phyloP scores from a whole-genome alignment of 75 land plant genomes.

The Picea glauca region DNA sequence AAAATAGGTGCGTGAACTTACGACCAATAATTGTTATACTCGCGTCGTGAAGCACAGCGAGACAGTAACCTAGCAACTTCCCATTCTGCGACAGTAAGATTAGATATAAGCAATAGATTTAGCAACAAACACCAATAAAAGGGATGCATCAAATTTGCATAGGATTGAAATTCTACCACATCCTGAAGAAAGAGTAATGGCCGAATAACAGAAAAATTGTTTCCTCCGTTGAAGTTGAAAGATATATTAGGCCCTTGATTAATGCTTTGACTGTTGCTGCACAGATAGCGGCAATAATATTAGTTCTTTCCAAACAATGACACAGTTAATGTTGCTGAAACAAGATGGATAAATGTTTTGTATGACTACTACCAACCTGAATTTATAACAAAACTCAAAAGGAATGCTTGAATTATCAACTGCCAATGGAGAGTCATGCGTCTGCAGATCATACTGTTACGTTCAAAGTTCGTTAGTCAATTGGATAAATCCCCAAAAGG shows the following conservation, averaged over 20 bases:
- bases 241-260: slow-evolving; percentile 29
- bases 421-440: slow-evolving; percentile 12
- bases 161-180: slow-evolving; percentile 21
- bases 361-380: slow-evolving; percentile 33
- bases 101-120: neutral
- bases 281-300: slow-evolving; percentile 1
- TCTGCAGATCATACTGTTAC: slow-evolving; percentile 45
- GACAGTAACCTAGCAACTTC: neutral
- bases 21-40: slow-evolving; percentile 11
- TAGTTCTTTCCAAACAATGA: slow-evolving; percentile 6
- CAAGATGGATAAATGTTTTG: neutral
- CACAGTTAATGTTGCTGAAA: neutral
- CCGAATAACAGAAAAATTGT: slow-evolving; percentile 30
- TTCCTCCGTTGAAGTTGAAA: slow-evolving; percentile 48
- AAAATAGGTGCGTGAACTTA: slow-evolving; percentile 7
- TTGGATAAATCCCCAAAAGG: neutral
- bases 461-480: neutral
- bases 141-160: neutral
- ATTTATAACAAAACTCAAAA: slow-evolving; percentile 61
- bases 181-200: slow-evolving; percentile 41
- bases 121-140: neutral
- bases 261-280: slow-evolving; percentile 35
- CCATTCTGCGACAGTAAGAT: neutral
- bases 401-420: slow-evolving; percentile 34
- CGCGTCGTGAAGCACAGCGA: slow-evolving; percentile 4